Percentiles rank a stretch among this genome's conserved stretches.
These are phyloP conservation scores for Laetiporus sulphureus DNA, from an alignment of 1,284 basidiomycete species.

Conservation along the genomic window DNA sequence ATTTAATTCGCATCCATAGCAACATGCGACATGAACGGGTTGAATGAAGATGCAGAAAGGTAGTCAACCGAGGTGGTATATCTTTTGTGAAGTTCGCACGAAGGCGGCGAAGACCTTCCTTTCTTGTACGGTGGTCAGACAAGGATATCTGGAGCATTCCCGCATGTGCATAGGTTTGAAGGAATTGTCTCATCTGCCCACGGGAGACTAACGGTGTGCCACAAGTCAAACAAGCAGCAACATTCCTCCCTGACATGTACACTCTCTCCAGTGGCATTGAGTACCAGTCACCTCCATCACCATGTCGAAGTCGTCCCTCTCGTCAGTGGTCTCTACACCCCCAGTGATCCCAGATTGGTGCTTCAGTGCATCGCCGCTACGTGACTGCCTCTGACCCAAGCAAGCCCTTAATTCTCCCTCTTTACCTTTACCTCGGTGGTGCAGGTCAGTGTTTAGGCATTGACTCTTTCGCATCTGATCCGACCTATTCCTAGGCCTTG, in stretches of 20 bases:
- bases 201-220: no score
- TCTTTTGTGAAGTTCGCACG: no score
- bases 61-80: no score
- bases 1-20: no score
- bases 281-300: not conserved
- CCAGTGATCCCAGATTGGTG: constrained; percentile 75
- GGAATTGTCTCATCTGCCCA: no score
- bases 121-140: not conserved
- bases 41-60: no score
- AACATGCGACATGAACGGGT: no score
- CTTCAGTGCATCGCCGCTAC: constrained; percentile 43
- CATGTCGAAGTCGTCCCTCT: constrained; percentile 45
- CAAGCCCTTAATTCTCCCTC: constrained; percentile 43
- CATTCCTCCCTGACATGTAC: not conserved
- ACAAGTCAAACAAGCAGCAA: not conserved
- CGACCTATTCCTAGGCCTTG: constrained; percentile 39
- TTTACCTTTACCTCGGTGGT: constrained; percentile 44
- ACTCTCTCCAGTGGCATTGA: not conserved
- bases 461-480: not conserved
- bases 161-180: no score
- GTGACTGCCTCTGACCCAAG: constrained; percentile 35
- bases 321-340: constrained; percentile 82
- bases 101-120: no score
- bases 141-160: no score
- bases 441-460: constrained; percentile 19